These are phyloP conservation scores for Isoetes engelmannii DNA, from an alignment of 83 land plant genomes.

Conservation along the genomic window DNA sequence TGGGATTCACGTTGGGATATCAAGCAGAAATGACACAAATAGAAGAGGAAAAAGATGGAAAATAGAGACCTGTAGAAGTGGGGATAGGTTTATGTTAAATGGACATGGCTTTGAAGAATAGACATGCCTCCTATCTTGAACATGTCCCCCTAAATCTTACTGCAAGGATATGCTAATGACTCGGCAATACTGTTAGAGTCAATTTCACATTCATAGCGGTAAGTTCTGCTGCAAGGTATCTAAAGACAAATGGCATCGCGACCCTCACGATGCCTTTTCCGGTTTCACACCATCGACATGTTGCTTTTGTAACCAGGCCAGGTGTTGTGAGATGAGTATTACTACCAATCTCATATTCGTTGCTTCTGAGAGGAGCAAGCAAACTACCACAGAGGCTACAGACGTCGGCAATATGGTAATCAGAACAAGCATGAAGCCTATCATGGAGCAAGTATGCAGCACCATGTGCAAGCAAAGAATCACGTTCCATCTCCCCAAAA, in stretches of 20 bases:
- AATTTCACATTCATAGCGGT: constrained; percentile 97
- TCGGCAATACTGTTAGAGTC: constrained; percentile 38
- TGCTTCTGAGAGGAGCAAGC: constrained; percentile 39
- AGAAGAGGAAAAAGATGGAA: too few species aligned
- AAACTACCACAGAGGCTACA: constrained; percentile 84
- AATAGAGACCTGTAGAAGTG: too few species aligned
- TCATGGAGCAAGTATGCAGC: constrained; percentile 93
- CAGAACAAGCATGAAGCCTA: constrained; percentile 91
- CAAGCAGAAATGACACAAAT: too few species aligned
- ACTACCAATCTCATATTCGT: too few species aligned
- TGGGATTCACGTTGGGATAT: too few species aligned
- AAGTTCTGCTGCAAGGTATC: constrained; percentile 82
- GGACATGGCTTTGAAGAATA: too few species aligned
- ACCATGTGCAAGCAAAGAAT: constrained; percentile 92
- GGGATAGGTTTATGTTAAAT: too few species aligned
- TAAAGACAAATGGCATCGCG: constrained; percentile 95
- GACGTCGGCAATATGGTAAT: constrained; percentile 86
- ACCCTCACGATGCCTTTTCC: constrained; percentile 79
- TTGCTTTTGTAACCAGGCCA: constrained; percentile 41
- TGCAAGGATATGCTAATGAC: too few species aligned
- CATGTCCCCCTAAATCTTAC: too few species aligned
- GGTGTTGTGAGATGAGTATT: neutral
- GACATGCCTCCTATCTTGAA: too few species aligned
- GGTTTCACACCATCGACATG: constrained; percentile 63
- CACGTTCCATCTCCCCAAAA: constrained; percentile 99